Evolutionary conservation across 2,329 filamentous ascomycete genomes (phyloP), one percentile per base, ranked within the genome.

Genomic region (Penicillium sp.): DNA sequence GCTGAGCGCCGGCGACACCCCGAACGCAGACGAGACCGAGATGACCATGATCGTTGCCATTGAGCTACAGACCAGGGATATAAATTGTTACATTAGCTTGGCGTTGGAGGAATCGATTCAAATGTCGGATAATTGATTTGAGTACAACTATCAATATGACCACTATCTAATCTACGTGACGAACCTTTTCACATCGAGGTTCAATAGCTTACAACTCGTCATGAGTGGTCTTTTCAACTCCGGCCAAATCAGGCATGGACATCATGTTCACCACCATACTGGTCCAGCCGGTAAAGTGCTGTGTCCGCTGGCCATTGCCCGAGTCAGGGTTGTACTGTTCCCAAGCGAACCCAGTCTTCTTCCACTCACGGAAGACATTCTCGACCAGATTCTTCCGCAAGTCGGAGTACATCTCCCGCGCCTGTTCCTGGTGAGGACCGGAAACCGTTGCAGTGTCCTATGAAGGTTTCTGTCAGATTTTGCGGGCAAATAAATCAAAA

Each of bases 211-310:
- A 83, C 69, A 83, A 66, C 71, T 83, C 81, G 67, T 83, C 81
- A 63, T 81, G 79, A 13, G 68, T 70, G 12, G 57, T 66, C 42
- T 66, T 66, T 51, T 62, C 63, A 36, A 53, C 50, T 27, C 65
- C 62, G 39, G 66, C 66, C 42, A 91, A 70, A 66, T 96, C 89
- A 7, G 91, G 89, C 91, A 99, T 93, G 47, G 86, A 86, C 92
- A 97, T 96, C 65, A 99, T 91, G 81, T 96, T 97, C 45, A 97
- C 93, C 48, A 97, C 90, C 76, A 97, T 80, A 73, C 91, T 96
- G n/a, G 94, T 99, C 94, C 94, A 99, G 50, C 94, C 94, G 0
- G 94, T 97, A 73, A 99, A 99, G 76, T 97, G 93, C 81, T 97
- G 92, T 6, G 93, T 97, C 42, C 94, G 84, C 80, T 97, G 93